These are phyloP conservation scores for Lactifluus hygrophoroides DNA, from an alignment of 768 basidiomycete genomes.

Conservation along the genomic window DNA sequence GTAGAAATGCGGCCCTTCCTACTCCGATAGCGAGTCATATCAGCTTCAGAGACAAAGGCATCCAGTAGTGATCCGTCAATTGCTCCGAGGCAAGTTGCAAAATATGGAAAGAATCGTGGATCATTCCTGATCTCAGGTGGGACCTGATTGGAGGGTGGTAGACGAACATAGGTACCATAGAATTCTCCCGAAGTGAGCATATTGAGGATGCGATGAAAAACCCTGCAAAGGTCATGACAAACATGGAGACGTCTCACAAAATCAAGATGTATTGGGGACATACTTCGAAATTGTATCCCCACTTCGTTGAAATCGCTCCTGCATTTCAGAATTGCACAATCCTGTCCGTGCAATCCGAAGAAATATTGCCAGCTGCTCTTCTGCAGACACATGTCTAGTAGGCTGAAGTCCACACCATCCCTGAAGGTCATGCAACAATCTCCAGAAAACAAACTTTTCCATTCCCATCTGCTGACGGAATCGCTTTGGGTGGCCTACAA, in stretches of 20 bases:
- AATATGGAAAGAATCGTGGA: conserved; percentile 30
- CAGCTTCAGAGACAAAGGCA: conserved; percentile 21
- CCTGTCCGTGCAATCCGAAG: background rate
- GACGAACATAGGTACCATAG: background rate
- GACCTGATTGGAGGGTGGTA: background rate
- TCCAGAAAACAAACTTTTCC: no score
- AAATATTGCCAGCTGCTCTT: background rate
- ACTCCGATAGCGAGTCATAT: conserved; percentile 18
- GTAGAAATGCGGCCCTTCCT: conserved; percentile 24
- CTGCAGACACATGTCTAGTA: background rate
- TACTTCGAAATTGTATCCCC: background rate
- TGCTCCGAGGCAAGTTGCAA: conserved; percentile 26
- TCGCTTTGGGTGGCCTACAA: no score
- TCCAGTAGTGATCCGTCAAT: conserved; percentile 34
- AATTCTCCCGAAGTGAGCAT: background rate
- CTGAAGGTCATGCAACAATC: no score
- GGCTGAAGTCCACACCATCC: no score
- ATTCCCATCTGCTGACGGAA: no score
- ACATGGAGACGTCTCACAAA: background rate
- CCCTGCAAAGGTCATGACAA: background rate
- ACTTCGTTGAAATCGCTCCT: background rate
- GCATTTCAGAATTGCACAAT: background rate
- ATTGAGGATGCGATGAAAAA: background rate
- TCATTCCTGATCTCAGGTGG: conserved; percentile 10
- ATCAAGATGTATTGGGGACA: no score